Conservation (phyloP, 169 alveolate species). For the Pseudocohnilembus persalinus region DNA sequence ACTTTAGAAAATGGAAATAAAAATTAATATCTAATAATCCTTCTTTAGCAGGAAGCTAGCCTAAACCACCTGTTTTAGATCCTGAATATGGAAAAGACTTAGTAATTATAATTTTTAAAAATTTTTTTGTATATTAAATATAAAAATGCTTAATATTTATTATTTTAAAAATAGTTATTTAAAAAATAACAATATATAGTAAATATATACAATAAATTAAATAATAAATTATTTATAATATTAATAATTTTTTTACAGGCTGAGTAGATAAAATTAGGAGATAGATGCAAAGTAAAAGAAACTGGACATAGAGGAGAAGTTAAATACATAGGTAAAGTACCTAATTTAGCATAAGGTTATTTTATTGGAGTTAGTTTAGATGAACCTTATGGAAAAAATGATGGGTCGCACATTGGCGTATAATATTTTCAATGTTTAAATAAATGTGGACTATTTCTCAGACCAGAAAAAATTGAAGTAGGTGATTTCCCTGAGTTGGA, state of each 20-base stretch:
- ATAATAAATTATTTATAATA: too few relatives aligned
- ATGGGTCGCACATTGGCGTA: slow-evolving; percentile 70
- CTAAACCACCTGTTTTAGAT: slow-evolving; percentile 58
- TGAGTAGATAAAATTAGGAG: slow-evolving; percentile 54
- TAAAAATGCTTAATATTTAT: too few relatives aligned
- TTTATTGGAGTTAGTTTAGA: slow-evolving; percentile 83
- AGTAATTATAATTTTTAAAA: background rate
- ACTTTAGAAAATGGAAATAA: slow-evolving; percentile 74
- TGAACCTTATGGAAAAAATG: slow-evolving; percentile 83
- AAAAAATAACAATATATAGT: too few relatives aligned
- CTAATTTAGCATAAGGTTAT: slow-evolving; percentile 80
- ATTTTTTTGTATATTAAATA: too few relatives aligned
- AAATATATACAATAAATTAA: too few relatives aligned
- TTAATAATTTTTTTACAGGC: slow-evolving; percentile 33
- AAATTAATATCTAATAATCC: slow-evolving; percentile 69
- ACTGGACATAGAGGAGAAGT: slow-evolving; percentile 87
- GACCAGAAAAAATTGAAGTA: slow-evolving; percentile 77
- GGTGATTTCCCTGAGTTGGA: slow-evolving; percentile 82
- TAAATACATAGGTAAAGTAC: slow-evolving; percentile 81
- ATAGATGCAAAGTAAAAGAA: slow-evolving; percentile 75
- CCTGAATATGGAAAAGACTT: slow-evolving; percentile 72
- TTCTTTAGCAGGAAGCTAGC: slow-evolving; percentile 54
- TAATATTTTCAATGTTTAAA: slow-evolving; percentile 68
- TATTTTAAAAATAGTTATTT: too few relatives aligned
- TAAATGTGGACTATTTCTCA: slow-evolving; percentile 81